Conservation (phyloP, 2,329 filamentous ascomycete species). For the Cryphonectria carpinicola region DNA sequence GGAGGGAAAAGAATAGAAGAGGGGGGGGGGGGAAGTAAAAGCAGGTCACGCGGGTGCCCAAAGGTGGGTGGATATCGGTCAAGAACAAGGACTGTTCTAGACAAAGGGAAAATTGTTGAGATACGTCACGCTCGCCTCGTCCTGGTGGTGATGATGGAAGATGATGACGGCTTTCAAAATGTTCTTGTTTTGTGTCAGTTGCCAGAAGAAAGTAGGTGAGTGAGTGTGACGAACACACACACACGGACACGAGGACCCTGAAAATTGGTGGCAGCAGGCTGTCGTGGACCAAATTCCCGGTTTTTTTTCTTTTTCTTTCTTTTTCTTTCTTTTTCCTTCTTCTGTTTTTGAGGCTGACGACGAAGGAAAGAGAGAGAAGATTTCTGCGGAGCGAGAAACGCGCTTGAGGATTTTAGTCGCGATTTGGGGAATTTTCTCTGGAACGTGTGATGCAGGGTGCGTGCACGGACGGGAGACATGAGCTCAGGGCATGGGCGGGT, state of each 20-base stretch:
- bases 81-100: neutral
- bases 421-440: neutral
- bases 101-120: neutral
- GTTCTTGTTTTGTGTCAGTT: neutral
- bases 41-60: neutral
- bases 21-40: too few species aligned
- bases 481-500: neutral
- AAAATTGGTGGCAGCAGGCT: neutral
- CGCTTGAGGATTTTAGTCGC: neutral
- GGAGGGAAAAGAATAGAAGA: neutral
- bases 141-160: neutral
- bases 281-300: neutral
- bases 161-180: neutral
- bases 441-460: neutral
- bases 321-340: neutral
- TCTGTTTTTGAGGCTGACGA: conserved; percentile 1
- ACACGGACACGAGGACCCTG: neutral
- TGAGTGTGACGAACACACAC: neutral
- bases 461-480: neutral
- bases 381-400: conserved; percentile 4
- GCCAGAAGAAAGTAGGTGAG: neutral
- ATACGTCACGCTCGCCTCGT: conserved; percentile 2
- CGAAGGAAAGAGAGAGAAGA: neutral
- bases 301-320: neutral
- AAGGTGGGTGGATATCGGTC: neutral